Evolutionary conservation across 306 rosid genomes (phyloP), one percentile per base, ranked within the genome.

Genomic region (Purshia tridentata): DNA sequence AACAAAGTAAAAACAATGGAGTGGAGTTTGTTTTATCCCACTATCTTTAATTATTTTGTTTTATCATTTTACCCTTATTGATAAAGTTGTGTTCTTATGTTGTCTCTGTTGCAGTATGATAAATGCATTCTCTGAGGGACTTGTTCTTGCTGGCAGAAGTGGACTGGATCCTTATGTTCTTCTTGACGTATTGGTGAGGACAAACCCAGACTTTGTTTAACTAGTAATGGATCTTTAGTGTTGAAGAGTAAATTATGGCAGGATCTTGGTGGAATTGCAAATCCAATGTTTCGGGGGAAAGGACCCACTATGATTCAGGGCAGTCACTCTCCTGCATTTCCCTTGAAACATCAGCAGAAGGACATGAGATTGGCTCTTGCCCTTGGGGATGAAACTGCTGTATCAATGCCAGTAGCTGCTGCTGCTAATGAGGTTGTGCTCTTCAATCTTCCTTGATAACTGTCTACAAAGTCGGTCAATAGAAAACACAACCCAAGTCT

Each of bases 351-450:
- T 83, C 95, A 91, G 81, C 97, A 91, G 81, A 91, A 91, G 81
- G 97, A 91, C 85, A 91, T 89, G 97, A 88, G 95, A 74, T 80
- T 91, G 82, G 95, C 97, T 79, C 92, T 91, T 80, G 86, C 92
- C 65, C 91, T 89, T 64, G 97, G 91, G 19, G 95, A 91, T 79
- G 92, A 89, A 73, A 81, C 85, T 77, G 83, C 88, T 59, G 80
- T 86, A 59, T 52, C 97, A 65, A 91, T 89, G 95, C 97, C 97
- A 2, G 82, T 91, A 50, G 92, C 97, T 56, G 92, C 97, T 51
- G 95, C 97, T 13, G 86, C 97, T 71, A 91, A 91, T 71, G 97
- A 91, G 95, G 97, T 88, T 63, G 70, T 54, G 8, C 60, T 68
- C 41, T 58, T 69, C 49, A 64, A 51, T 39, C 48, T 44, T 15